Evolutionary conservation across 208 protist genomes (phyloP).

Genomic region (Phytomonas francai): DNA sequence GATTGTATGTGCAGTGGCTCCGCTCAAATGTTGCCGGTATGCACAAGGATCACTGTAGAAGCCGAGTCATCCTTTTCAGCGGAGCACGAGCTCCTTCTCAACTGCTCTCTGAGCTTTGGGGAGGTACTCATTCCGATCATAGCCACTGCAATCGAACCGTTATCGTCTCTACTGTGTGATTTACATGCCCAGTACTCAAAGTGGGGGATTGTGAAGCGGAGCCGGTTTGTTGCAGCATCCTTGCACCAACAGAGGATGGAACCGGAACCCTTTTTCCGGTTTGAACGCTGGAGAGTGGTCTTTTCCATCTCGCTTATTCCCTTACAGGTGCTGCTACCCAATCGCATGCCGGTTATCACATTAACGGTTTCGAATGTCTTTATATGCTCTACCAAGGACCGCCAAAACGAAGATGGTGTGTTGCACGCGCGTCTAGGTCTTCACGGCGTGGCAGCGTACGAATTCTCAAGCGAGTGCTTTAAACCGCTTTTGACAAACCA

Average conservation of each 20-base stretch:
- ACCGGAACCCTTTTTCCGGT: conserved; percentile 14
- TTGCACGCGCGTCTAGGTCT: conserved; percentile 43
- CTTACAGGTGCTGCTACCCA: conserved; percentile 26
- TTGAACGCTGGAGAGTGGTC: conserved; percentile 39
- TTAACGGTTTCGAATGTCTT: conserved; percentile 39
- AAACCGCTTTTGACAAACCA: conserved; percentile 24
- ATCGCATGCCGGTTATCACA: conserved; percentile 25
- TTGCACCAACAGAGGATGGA: neutral
- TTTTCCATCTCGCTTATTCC: conserved; percentile 45
- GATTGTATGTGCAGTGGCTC: too few relatives aligned
- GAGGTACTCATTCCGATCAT: conserved; percentile 22
- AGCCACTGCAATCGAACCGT: neutral
- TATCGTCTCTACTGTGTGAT: too few relatives aligned
- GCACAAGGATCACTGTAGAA: conserved; percentile 15
- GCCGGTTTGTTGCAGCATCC: neutral
- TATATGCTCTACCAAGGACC: conserved; percentile 37
- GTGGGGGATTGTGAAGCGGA: too few relatives aligned
- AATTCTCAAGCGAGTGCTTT: conserved; percentile 30
- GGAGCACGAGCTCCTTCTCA: neutral
- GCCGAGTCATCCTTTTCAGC: conserved; percentile 7
- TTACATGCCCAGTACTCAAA: too few relatives aligned
- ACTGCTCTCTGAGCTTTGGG: conserved; percentile 19
- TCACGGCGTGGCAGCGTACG: conserved; percentile 37
- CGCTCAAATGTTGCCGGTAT: conserved; percentile 10
- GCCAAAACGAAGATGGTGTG: conserved; percentile 14